These are phyloP conservation scores for Fusarium temperatum DNA, from an alignment of 2,329 filamentous ascomycete species.

Conservation along the genomic window DNA sequence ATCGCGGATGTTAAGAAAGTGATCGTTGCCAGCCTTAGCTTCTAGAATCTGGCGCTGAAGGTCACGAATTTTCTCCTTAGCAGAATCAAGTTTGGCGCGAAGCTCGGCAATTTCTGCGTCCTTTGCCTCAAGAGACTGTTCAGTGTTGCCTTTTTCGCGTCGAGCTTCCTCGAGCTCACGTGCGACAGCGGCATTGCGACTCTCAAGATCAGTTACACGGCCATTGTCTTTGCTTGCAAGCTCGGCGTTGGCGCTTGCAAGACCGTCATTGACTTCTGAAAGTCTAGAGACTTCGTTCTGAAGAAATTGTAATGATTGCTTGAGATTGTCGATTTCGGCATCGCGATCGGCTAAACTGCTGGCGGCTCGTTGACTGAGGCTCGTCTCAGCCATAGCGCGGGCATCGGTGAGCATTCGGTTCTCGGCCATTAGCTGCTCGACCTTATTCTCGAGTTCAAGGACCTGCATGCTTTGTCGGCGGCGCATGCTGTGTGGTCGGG, in stretches of 20 bases:
- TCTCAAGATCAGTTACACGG: slow-evolving; percentile 73
- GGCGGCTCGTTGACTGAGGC: slow-evolving; percentile 71
- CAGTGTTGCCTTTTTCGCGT: slow-evolving; percentile 68
- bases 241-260: slow-evolving; percentile 79
- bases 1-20: slow-evolving; percentile 82
- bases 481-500: slow-evolving; percentile 93
- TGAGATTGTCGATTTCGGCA: slow-evolving; percentile 84
- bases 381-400: slow-evolving; percentile 73
- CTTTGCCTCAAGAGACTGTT: slow-evolving; percentile 77
- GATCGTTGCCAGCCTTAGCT: slow-evolving; percentile 67
- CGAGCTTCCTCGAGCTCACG: slow-evolving; percentile 76
- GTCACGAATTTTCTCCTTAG: slow-evolving; percentile 68
- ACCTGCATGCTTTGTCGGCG: slow-evolving; percentile 98
- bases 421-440: slow-evolving; percentile 87
- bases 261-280: slow-evolving; percentile 81
- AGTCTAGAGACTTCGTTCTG: slow-evolving; percentile 84
- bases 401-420: slow-evolving; percentile 83
- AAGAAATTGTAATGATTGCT: slow-evolving; percentile 79
- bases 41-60: slow-evolving; percentile 64
- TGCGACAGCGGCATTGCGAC: slow-evolving; percentile 70
- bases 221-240: slow-evolving; percentile 80
- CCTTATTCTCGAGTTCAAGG: slow-evolving; percentile 85
- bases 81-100: slow-evolving; percentile 78
- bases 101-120: slow-evolving; percentile 84
- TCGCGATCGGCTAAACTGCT: slow-evolving; percentile 82